Evolutionary conservation across 805 yeast genomes (phyloP).

Genomic region (Nematodospora valgi): DNA sequence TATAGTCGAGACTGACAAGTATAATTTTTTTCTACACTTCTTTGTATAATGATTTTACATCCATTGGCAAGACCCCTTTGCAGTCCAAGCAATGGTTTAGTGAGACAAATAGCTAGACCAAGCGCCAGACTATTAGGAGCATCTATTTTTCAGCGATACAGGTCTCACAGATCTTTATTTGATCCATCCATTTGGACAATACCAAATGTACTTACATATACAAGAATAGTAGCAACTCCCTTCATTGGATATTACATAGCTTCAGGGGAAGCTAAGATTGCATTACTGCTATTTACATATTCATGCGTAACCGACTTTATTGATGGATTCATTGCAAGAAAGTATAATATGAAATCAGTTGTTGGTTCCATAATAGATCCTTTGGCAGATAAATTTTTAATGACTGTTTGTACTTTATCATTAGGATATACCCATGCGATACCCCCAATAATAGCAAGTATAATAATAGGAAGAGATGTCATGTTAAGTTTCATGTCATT

Average conservation of each 20-base stretch:
- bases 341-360: constrained; percentile 68
- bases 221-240: constrained; percentile 82
- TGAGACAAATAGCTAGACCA: too few relatives aligned
- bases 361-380: constrained; percentile 94
- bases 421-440: constrained; percentile 65
- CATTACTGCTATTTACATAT: constrained; percentile 72
- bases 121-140: too few relatives aligned
- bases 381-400: constrained; percentile 86
- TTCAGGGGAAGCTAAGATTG: constrained; percentile 57
- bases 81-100: too few relatives aligned
- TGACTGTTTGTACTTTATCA: constrained; percentile 81
- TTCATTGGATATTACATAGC: constrained; percentile 76
- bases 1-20: too few relatives aligned
- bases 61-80: too few relatives aligned
- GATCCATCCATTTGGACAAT: constrained; percentile 55
- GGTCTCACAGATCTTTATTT: too few relatives aligned
- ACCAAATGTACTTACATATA: constrained; percentile 81
- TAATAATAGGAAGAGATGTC: constrained; percentile 84
- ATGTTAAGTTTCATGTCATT: constrained; percentile 69
- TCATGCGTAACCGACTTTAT: constrained; percentile 88
- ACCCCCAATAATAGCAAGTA: constrained; percentile 58
- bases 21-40: too few relatives aligned
- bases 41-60: too few relatives aligned
- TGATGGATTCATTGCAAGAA: constrained; percentile 90
- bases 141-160: too few relatives aligned